Evolutionary conservation across 2,329 filamentous ascomycete genomes (phyloP).

Genomic region (Penicillium sp.): DNA sequence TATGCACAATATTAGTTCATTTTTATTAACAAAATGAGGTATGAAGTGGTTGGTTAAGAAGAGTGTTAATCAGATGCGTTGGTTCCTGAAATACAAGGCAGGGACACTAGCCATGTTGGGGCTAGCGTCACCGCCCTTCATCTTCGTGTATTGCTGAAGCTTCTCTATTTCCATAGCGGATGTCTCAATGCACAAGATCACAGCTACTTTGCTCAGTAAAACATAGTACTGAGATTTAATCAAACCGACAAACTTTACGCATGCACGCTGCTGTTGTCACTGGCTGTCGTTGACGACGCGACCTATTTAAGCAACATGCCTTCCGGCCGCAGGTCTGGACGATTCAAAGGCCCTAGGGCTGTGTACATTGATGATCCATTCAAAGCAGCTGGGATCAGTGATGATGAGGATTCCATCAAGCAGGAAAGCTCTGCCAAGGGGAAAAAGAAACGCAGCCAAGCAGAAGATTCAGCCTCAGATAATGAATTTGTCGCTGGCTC

Average conservation of each 20-base stretch:
- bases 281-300: neutral
- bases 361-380: constrained; percentile 40
- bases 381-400: constrained; percentile 32
- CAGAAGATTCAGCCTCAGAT: constrained; percentile 30
- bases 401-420: constrained; percentile 25
- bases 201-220: neutral
- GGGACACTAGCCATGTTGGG: neutral
- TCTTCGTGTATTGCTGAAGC: constrained; percentile 7
- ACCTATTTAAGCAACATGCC: constrained; percentile 21
- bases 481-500: constrained; percentile 34
- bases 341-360: constrained; percentile 29
- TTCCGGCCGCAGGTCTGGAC: constrained; percentile 35
- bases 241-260: neutral
- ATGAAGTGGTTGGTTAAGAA: neutral
- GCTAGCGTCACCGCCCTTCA: constrained; percentile 1
- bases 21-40: neutral
- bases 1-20: neutral
- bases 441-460: constrained; percentile 17
- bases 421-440: constrained; percentile 1
- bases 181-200: neutral
- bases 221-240: neutral
- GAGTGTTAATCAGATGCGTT: neutral
- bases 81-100: neutral
- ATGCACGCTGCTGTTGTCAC: neutral
- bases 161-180: neutral